Evolutionary conservation across 1,139 yeast species (phyloP).

Genomic region (Yamadazyma spencermartinsiae): DNA sequence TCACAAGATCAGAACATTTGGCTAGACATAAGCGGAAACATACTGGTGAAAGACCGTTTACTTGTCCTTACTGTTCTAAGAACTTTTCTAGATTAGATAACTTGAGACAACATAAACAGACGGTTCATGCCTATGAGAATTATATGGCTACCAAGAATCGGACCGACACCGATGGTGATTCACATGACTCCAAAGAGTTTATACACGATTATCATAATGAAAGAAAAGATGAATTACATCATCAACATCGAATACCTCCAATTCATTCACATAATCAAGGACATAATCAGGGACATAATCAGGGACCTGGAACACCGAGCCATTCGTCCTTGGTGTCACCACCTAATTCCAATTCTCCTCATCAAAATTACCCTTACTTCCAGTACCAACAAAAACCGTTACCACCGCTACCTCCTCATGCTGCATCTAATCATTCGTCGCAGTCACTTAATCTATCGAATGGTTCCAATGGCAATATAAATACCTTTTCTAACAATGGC

Average conservation of each 20-base stretch:
- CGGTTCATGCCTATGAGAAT: conserved; percentile 83
- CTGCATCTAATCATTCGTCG: conserved; percentile 1
- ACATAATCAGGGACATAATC: too few species aligned
- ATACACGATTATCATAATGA: neutral
- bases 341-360: conserved; percentile 20
- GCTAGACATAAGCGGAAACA: conserved; percentile 92
- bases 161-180: conserved; percentile 6
- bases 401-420: conserved; percentile 7
- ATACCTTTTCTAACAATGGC: neutral
- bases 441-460: conserved; percentile 4
- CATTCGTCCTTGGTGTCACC: conserved; percentile 15
- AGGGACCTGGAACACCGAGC: conserved; percentile 13
- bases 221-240: neutral
- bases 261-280: conserved; percentile 3
- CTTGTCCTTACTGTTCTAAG: conserved; percentile 79
- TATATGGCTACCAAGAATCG: conserved; percentile 28
- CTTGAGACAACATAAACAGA: conserved; percentile 86
- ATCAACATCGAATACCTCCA: conserved; percentile 1
- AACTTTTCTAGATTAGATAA: conserved; percentile 85
- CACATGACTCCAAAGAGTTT: neutral
- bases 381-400: conserved; percentile 12
- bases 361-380: conserved; percentile 16
- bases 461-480: neutral
- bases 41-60: conserved; percentile 93
- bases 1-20: conserved; percentile 85